phyloP scores from a whole-genome alignment of 176 grass and related monocot species.

The Triticum turgidum region DNA sequence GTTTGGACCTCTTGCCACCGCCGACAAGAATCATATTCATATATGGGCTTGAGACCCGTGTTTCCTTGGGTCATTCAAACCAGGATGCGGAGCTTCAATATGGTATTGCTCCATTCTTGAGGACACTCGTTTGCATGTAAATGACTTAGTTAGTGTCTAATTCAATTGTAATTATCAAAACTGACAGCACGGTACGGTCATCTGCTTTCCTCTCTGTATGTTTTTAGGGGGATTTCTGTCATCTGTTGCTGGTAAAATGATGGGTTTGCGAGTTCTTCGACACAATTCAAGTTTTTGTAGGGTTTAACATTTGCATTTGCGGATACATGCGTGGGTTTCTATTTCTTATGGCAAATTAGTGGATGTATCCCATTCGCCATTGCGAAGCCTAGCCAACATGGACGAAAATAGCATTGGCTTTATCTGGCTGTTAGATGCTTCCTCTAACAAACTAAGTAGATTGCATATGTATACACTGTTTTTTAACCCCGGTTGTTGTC shows the following conservation, averaged over 20 bases:
- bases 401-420: constrained; percentile 2
- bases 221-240: background rate
- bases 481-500: background rate
- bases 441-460: background rate
- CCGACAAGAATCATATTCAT: constrained; percentile 89
- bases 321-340: background rate
- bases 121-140: constrained; percentile 28
- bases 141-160: constrained; percentile 18
- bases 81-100: background rate
- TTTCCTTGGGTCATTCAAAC: background rate
- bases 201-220: background rate
- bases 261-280: background rate
- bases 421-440: background rate
- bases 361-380: background rate
- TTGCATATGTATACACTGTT: background rate
- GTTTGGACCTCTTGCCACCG: constrained; percentile 62
- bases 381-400: background rate
- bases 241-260: background rate
- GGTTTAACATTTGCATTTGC: background rate
- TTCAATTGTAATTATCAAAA: constrained; percentile 36
- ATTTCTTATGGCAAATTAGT: constrained; percentile 3
- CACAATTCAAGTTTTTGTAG: background rate
- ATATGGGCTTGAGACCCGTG: constrained; percentile 69
- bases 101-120: constrained; percentile 17
- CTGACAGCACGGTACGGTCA: background rate